Base-by-base conservation (phyloP, 2,329 filamentous ascomycete species). In the Leptographium galeiforme region DNA sequence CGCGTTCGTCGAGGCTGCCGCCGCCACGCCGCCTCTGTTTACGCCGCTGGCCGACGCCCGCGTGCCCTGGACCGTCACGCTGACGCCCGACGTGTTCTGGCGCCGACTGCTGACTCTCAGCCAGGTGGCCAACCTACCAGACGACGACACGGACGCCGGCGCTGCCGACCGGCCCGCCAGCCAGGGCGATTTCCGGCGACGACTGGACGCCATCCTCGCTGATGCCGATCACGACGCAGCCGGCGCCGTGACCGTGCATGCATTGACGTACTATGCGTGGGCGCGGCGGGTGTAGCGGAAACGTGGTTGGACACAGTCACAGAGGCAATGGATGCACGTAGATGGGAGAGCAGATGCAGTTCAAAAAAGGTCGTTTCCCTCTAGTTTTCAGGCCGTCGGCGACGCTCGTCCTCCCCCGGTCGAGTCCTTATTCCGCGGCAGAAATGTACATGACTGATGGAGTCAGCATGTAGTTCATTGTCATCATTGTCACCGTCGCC, bases 381-480 rank as follows among this genome's bases (percentile, higher is more conserved):
- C 10, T 19, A 25, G 11, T 46, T 10, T 5, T 2, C 18, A 36
- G 8, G 11, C 8, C 32, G 14, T 38, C n/a, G 36, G 34, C 34
- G 8, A 36, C 34, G 34, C 34, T 36, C 34, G 34, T 25, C 25
- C 25, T 25, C 25, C 25, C 25, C 38, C 38, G 6, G 14, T 18
- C n/a, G 40, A 16, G n/a, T 16, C 33, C 6, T 33, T 36, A 48
- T 34, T 47, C 46, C 62, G 84, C 81, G 56, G 81, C 81, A 32
- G 81, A 82, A 59, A 85, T 85, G 61, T 85, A 85, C 81, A 84
- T 85, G 55, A 85, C 81, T 85, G 53, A 2, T 3, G 34, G 10
- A 16, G 58, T 66, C 49, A 65, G 61, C 6, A 53, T 14, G 11
- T 30, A 36, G 34, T 4, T 8, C 34, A 10, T 2, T 13, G 34